Percentiles rank a stretch among this genome's conserved stretches.
phyloP scores from a whole-genome alignment of 2,329 filamentous ascomycete species.

The Cryphonectria nitschkei region DNA sequence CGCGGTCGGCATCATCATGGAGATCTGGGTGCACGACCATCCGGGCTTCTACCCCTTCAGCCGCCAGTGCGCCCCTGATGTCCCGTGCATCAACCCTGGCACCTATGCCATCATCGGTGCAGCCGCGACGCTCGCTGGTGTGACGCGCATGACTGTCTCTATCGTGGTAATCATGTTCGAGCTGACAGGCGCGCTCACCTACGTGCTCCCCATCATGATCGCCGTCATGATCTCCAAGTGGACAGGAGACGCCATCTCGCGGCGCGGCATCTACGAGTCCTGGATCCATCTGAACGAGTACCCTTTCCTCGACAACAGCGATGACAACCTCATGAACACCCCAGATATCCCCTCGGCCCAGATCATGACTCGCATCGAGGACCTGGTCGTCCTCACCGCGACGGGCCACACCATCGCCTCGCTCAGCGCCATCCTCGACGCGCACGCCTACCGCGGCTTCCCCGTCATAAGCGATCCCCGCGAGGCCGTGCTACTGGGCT shows the following conservation, averaged over 20 bases:
- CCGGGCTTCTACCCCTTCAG: conserved; percentile 76
- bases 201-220: conserved; percentile 98
- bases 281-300: conserved; percentile 98
- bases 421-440: conserved; percentile 70
- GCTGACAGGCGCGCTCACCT: conserved; percentile 91
- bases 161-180: conserved; percentile 99
- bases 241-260: conserved; percentile 94
- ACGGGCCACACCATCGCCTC: conserved; percentile 84
- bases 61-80: conserved; percentile 78
- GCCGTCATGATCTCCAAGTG: conserved; percentile 98
- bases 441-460: conserved; percentile 85
- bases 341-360: conserved; percentile 85
- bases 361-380: conserved; percentile 91
- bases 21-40: conserved; percentile 82
- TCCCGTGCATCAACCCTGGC: conserved; percentile 87
- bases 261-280: conserved; percentile 92
- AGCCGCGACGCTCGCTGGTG: conserved; percentile 89
- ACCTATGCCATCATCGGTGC: conserved; percentile 97
- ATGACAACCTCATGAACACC: conserved; percentile 62
- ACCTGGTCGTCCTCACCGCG: conserved; percentile 84
- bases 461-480: conserved; percentile 82
- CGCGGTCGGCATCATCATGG: conserved; percentile 84
- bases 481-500: conserved; percentile 82
- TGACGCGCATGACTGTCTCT: conserved; percentile 94
- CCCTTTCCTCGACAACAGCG: conserved; percentile 90